Conservation (phyloP, 345 rosid species). For the Sisymbrium irio region DNA sequence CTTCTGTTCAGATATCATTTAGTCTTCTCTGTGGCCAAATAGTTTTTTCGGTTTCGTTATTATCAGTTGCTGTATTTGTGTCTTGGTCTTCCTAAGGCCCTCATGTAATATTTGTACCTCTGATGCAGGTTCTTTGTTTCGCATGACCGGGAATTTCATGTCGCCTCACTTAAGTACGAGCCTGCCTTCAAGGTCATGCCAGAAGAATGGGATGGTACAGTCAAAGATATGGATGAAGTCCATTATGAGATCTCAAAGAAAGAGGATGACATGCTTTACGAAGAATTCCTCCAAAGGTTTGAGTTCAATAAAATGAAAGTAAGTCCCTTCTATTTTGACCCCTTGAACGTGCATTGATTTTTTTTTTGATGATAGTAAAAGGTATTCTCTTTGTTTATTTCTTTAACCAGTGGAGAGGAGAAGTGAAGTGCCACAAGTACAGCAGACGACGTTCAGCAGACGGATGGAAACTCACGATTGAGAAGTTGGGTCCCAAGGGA, state of each 20-base stretch:
- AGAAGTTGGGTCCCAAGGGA: constrained; percentile 72
- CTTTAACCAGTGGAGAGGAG: constrained; percentile 57
- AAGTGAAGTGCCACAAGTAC: constrained; percentile 81
- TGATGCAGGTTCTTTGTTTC: constrained; percentile 31
- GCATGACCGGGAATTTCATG: constrained; percentile 93
- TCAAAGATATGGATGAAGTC: constrained; percentile 81
- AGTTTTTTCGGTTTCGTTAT: too few species aligned
- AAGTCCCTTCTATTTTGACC: constrained; percentile 17
- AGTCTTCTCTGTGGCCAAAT: too few species aligned
- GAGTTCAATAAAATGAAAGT: constrained; percentile 94
- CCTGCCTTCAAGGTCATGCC: constrained; percentile 98
- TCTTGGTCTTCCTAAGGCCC: neutral
- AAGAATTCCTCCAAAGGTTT: constrained; percentile 76
- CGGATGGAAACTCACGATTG: constrained; percentile 87
- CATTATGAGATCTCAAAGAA: constrained; percentile 95
- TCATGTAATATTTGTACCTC: neutral
- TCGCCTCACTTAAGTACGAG: constrained; percentile 85
- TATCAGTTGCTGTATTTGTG: neutral
- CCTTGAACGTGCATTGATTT: too few species aligned
- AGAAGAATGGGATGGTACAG: constrained; percentile 97
- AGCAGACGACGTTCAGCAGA: constrained; percentile 73
- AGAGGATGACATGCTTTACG: constrained; percentile 88
- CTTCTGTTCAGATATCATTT: too few species aligned
- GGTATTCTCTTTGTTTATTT: neutral
- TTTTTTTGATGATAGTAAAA: too few species aligned